Conservation (phyloP, 2,329 filamentous ascomycete species). For the Trichophaea hybrida region DNA sequence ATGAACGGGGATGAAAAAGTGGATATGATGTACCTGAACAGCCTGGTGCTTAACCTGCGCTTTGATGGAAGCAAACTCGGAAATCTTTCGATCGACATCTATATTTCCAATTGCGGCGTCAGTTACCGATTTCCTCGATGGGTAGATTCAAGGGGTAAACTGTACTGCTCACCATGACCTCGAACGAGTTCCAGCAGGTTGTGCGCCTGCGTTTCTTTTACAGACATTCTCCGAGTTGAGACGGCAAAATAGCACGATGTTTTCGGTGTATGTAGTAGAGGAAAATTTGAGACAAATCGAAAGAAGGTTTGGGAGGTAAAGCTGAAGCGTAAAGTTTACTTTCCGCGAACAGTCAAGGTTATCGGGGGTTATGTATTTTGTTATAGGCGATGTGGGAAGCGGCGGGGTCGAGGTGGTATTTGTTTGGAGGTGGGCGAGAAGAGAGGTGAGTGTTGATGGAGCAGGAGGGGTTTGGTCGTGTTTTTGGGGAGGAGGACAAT, state of each 20-base stretch:
- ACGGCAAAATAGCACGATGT: not conserved
- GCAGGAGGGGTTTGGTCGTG: not conserved
- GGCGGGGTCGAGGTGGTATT: not conserved
- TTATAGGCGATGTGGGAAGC: not conserved
- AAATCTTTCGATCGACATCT: constrained; percentile 24
- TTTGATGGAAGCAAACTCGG: constrained; percentile 22
- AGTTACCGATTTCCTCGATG: not conserved
- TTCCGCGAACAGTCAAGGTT: no score
- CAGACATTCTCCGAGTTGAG: constrained; percentile 15
- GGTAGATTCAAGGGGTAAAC: not conserved
- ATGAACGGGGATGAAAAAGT: not conserved
- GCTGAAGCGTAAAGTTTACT: not conserved
- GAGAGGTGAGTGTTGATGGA: not conserved
- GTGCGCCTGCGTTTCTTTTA: constrained; percentile 19
- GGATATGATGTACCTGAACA: constrained; percentile 18
- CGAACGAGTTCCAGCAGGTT: constrained; percentile 20
- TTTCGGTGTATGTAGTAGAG: not conserved
- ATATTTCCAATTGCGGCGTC: constrained; percentile 4
- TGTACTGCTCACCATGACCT: constrained; percentile 12
- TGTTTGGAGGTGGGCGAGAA: not conserved
- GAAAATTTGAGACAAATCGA: not conserved
- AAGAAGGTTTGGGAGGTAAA: not conserved
- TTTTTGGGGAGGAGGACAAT: not conserved
- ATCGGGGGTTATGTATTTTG: not conserved
- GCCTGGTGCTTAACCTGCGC: constrained; percentile 21